phyloP scores from a whole-genome alignment of 805 yeast species.

The Zygoascus tannicola region DNA sequence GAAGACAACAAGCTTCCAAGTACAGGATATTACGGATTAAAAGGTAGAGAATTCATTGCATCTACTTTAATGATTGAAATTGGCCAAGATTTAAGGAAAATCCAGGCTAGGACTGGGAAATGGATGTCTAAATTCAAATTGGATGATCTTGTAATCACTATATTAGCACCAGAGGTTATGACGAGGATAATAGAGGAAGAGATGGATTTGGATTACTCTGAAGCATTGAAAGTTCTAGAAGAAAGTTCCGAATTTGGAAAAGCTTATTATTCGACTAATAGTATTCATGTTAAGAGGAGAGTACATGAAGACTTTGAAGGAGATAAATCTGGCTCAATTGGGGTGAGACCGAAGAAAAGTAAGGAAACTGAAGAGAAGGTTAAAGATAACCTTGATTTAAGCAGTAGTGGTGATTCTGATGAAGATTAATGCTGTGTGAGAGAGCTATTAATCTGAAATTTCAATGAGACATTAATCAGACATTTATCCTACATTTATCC shows the following conservation, averaged over 20 bases:
- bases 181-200: slow-evolving; percentile 3
- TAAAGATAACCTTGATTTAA: neutral
- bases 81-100: neutral
- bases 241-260: slow-evolving; percentile 6
- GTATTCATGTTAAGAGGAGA: neutral
- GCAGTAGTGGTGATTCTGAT: neutral
- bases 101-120: neutral
- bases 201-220: neutral
- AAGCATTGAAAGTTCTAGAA: slow-evolving; percentile 1
- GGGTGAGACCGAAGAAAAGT: neutral
- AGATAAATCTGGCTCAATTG: neutral
- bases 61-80: neutral
- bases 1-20: slow-evolving; percentile 2
- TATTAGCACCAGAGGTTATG: slow-evolving; percentile 6
- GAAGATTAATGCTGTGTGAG: neutral
- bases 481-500: too few species aligned
- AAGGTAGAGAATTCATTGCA: slow-evolving; percentile 1
- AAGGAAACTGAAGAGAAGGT: neutral
- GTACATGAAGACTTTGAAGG: neutral
- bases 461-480: too few species aligned
- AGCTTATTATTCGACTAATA: neutral
- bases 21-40: slow-evolving; percentile 6
- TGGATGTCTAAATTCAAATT: slow-evolving; percentile 6
- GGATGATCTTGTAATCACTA: neutral
- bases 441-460: too few species aligned